A percentile compares a stretch with the other conserved stretches of the same genome.
Conservation (phyloP, 192 early-diverging fungal genomes). For the Gamsiella multidivaricata region DNA sequence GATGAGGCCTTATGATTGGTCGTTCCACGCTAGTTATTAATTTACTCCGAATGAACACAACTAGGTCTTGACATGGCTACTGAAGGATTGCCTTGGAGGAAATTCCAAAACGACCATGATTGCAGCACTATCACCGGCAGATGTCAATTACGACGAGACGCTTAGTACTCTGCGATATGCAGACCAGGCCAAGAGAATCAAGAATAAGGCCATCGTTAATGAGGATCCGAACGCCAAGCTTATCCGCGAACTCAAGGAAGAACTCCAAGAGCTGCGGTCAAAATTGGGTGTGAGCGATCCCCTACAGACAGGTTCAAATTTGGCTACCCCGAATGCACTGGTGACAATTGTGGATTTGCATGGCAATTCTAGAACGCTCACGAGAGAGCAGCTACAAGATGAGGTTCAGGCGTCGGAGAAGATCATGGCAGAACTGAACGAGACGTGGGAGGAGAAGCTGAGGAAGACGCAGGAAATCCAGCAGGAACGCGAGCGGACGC, state of each 20-base stretch:
- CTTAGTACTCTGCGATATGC: slow-evolving; percentile 90
- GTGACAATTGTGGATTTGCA: slow-evolving; percentile 57
- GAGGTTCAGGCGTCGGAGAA: slow-evolving; percentile 88
- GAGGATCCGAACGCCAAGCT: slow-evolving; percentile 86
- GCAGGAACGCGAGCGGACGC: slow-evolving; percentile 71
- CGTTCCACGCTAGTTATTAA: no score
- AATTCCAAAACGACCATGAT: slow-evolving; percentile 88
- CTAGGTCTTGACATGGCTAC: slow-evolving; percentile 84
- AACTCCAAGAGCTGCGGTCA: slow-evolving; percentile 74
- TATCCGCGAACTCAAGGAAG: slow-evolving; percentile 86
- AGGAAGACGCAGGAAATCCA: slow-evolving; percentile 78
- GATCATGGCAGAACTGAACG: slow-evolving; percentile 83
- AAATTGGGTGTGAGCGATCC: slow-evolving; percentile 64
- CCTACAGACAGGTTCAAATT: slow-evolving; percentile 26
- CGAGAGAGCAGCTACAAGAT: slow-evolving; percentile 72
- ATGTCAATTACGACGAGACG: slow-evolving; percentile 74
- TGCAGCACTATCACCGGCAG: slow-evolving; percentile 81
- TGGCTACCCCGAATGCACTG: slow-evolving; percentile 31
- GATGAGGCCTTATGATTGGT: no score
- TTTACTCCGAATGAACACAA: no score
- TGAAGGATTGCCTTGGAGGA: slow-evolving; percentile 87
- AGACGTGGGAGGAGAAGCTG: slow-evolving; percentile 88
- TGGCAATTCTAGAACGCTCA: slow-evolving; percentile 59
- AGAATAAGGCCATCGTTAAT: slow-evolving; percentile 92
- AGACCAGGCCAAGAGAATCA: slow-evolving; percentile 90